Evolutionary conservation across 2,329 filamentous ascomycete genomes (phyloP), one percentile per base, ranked within the genome.

Genomic region (Huntiella omanensis): DNA sequence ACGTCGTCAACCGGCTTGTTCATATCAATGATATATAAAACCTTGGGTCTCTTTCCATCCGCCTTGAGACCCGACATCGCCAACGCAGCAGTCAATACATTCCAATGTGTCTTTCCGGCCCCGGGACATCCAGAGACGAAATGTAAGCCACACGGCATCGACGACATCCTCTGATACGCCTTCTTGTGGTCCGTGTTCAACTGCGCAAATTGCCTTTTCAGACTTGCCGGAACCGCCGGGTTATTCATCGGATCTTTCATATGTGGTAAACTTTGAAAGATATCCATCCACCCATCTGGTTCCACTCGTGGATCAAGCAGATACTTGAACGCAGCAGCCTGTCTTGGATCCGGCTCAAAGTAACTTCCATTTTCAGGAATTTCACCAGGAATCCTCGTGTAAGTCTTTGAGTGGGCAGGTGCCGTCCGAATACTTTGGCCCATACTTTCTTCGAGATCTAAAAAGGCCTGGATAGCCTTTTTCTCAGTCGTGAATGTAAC

Each of bases 81-180:
- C 13, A 67, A 53, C 0, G 60, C 62, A 1, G 64, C 56, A 2
- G 66, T 52, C 1, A 64, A 54, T 52, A 68, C 59, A 33, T 63
- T 66, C 63, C 64, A 67, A 33, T 67, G 62, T 0, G 66, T 69
- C 43, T 69, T 69, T 0, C 66, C 66, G 0, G 65, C 61, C 0
- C 66, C 66, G 3, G 66, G 65, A 4, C 66, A 66, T 3, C 66
- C 66, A 5, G 65, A 65, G 1, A 69, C 55, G 41, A 69, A 60
- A 22, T 59, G 62, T 1, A 69, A 50, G 0, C 64, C 62, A n/a
- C 62, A 64, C 0, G 64, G 63, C 8, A 69, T 61, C 1, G 51
- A 51, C 1, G 51, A 49, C 0, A 67, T 55, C 0, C 57, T 57
- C 0, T 56, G 22, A 33, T 65, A 64, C 0, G 64, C 64, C 0